Evolutionary conservation across 2,329 filamentous ascomycete genomes (phyloP).

Genomic region (Exophiala lecanii-corni): DNA sequence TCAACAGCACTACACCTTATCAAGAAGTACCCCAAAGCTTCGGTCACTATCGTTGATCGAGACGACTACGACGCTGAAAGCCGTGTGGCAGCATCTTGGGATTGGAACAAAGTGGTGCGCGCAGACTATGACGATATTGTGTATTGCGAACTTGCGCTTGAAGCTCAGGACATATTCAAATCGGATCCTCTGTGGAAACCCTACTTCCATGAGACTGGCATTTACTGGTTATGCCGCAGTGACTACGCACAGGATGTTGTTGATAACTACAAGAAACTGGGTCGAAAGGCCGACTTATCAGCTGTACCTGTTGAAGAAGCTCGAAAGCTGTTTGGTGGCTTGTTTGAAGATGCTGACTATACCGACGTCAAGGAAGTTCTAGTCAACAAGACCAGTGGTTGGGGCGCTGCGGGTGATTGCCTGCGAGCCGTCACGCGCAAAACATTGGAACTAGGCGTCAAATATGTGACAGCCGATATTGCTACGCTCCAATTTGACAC

Average conservation of each 20-base stretch:
- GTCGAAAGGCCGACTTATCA: conserved; percentile 42
- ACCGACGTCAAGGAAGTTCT: conserved; percentile 55
- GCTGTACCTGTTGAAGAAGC: conserved; percentile 51
- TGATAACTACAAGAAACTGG: conserved; percentile 48
- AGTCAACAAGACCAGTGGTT: conserved; percentile 58
- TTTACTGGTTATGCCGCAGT: conserved; percentile 45
- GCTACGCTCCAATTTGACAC: conserved; percentile 46
- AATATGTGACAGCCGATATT: conserved; percentile 54
- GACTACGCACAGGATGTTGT: conserved; percentile 48
- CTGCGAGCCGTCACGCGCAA: conserved; percentile 52
- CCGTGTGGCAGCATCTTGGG: conserved; percentile 29
- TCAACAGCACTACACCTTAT: conserved; percentile 51
- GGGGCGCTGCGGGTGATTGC: conserved; percentile 59
- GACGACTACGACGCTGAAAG: conserved; percentile 34
- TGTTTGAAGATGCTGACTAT: conserved; percentile 60
- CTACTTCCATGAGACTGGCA: conserved; percentile 50
- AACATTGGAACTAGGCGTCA: conserved; percentile 53
- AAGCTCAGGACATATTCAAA: conserved; percentile 33
- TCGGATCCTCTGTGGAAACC: conserved; percentile 36
- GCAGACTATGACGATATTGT: conserved; percentile 28
- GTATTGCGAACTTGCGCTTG: conserved; percentile 30
- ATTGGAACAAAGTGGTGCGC: conserved; percentile 28
- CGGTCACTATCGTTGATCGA: conserved; percentile 42
- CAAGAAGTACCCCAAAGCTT: conserved; percentile 44
- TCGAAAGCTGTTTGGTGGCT: conserved; percentile 50